phyloP scores from a whole-genome alignment of 2,329 filamentous ascomycete species.

The Colletotrichum theobromicola region DNA sequence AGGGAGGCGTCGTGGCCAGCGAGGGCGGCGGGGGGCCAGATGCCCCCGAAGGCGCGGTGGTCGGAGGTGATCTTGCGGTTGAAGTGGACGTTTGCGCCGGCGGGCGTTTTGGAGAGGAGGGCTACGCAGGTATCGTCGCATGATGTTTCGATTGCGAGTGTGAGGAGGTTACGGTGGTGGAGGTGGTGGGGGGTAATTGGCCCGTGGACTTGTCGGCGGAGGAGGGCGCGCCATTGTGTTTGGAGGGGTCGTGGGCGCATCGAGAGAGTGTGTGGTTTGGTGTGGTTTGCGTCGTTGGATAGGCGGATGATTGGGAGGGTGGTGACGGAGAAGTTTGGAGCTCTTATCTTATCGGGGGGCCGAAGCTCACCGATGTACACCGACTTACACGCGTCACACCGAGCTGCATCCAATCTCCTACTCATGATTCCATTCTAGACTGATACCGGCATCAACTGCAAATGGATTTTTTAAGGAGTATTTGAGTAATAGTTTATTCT shows the following conservation, averaged over 20 bases:
- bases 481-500: fast-evolving
- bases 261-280: not conserved
- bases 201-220: not conserved
- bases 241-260: not conserved
- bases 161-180: slow-evolving; percentile 45
- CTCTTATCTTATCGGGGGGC: slow-evolving; percentile 17
- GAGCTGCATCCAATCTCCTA: not conserved
- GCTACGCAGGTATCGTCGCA: slow-evolving; percentile 96
- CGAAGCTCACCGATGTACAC: slow-evolving; percentile 10
- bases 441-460: not conserved
- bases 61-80: slow-evolving; percentile 84
- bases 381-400: slow-evolving; percentile 7
- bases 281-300: not conserved
- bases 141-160: slow-evolving; percentile 81
- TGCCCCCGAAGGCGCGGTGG: slow-evolving; percentile 75
- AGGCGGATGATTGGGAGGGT: not conserved
- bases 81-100: slow-evolving; percentile 69
- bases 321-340: not conserved
- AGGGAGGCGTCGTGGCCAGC: slow-evolving; percentile 77
- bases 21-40: slow-evolving; percentile 79
- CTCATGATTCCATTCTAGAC: no score
- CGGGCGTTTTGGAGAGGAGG: slow-evolving; percentile 66
- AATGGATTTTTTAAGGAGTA: fast-evolving
- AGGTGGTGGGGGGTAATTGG: not conserved
- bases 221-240: not conserved